A percentile compares a stretch with the other conserved stretches of the same genome.
phyloP scores from a whole-genome alignment of 106 monocot species.

The Dioscorea dumetorum region DNA sequence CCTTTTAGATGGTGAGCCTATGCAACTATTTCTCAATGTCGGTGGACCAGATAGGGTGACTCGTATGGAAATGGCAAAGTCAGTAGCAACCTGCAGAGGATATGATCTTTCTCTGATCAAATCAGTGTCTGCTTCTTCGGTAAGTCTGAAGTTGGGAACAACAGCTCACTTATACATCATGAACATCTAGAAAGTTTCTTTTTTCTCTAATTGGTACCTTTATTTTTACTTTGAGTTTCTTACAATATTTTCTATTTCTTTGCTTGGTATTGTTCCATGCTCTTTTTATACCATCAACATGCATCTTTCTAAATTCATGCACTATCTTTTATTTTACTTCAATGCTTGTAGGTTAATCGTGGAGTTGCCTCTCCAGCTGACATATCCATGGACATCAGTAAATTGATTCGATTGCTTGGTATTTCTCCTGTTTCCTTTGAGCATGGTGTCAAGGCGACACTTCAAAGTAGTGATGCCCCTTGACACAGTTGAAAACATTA shows the following conservation, averaged over 20 bases:
- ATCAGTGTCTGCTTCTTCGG: conserved; percentile 75
- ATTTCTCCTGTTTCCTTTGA: conserved; percentile 52
- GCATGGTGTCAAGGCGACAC: conserved; percentile 63
- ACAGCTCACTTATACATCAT: not conserved
- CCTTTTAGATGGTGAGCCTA: conserved; percentile 47
- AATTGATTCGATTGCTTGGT: conserved; percentile 44
- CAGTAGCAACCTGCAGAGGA: conserved; percentile 57
- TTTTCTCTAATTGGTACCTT: not conserved
- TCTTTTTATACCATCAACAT: no score
- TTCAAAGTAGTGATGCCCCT: conserved; percentile 11
- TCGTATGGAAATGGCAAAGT: conserved; percentile 73
- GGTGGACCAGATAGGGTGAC: conserved; percentile 86
- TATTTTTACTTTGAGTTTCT: not conserved
- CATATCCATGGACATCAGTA: conserved; percentile 90
- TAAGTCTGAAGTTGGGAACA: conserved; percentile 13
- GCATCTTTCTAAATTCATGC: not conserved
- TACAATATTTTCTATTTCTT: not conserved
- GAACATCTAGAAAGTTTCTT: not conserved
- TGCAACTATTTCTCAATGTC: conserved; percentile 70
- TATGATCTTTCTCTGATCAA: conserved; percentile 59
- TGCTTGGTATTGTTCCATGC: no score
- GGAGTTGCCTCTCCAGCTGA: conserved; percentile 88
- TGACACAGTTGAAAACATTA: no score
- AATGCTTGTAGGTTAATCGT: conserved; percentile 52
- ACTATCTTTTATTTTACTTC: not conserved